These are phyloP conservation scores for Xylogone sp. DNA, from an alignment of 2,329 filamentous ascomycete genomes.

Conservation along the genomic window DNA sequence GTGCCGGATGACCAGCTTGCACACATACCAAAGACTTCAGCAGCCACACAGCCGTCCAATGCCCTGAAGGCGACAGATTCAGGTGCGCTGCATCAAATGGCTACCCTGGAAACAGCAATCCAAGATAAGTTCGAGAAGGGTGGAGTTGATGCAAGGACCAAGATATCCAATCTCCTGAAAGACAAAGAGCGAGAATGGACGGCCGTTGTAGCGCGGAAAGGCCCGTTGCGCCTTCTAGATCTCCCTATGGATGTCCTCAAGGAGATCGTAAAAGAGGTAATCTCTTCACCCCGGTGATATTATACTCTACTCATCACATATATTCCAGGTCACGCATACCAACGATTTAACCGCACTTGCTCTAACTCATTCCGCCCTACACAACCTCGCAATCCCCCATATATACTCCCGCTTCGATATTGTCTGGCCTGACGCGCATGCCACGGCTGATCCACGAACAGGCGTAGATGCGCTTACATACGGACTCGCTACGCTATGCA, in stretches of 20 bases:
- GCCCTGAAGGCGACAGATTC: slow-evolving; percentile 14
- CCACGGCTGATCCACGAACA: slow-evolving; percentile 60
- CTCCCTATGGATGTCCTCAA: slow-evolving; percentile 75
- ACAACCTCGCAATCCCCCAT: slow-evolving; percentile 69
- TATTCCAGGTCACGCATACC: slow-evolving; percentile 55
- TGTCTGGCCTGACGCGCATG: slow-evolving; percentile 74
- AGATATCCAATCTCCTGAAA: slow-evolving; percentile 43
- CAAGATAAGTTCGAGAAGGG: slow-evolving; percentile 16
- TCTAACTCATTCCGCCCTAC: slow-evolving; percentile 72
- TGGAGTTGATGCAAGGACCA: slow-evolving; percentile 21
- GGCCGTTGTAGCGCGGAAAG: slow-evolving; percentile 53
- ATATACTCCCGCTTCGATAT: slow-evolving; percentile 87
- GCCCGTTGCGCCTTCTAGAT: slow-evolving; percentile 64
- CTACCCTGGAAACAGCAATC: slow-evolving; percentile 10
- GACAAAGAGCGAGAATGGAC: slow-evolving; percentile 64
- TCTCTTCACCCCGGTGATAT: slow-evolving; percentile 13
- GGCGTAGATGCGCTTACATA: slow-evolving; percentile 82
- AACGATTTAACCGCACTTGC: slow-evolving; percentile 79
- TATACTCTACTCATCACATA: slow-evolving; percentile 3
- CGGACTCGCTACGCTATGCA: slow-evolving; percentile 74
- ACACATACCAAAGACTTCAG: slow-evolving; percentile 22
- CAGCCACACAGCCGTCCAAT: slow-evolving; percentile 19
- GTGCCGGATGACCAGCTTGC: slow-evolving; percentile 24
- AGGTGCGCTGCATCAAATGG: slow-evolving; percentile 16
- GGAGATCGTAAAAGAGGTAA: slow-evolving; percentile 74